Evolutionary conservation across 1,284 basidiomycete genomes (phyloP), one percentile per base, ranked within the genome.

Genomic region (Bjerkandera adusta): DNA sequence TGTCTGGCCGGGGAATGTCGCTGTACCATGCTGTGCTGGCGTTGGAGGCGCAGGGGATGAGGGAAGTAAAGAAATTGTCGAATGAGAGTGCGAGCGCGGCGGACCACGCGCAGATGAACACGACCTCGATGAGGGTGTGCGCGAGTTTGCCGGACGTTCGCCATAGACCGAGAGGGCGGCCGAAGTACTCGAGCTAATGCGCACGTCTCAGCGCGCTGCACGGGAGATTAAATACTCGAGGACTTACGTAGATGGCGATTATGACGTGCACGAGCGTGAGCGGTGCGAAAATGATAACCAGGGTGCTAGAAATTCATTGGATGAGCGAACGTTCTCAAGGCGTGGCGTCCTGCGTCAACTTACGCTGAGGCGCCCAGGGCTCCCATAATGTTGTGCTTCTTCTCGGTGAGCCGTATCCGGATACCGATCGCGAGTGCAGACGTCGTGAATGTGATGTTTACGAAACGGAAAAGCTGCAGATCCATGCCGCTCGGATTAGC

Each of bases 101-200:
- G 49, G 89, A 91, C 92, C 92, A 96, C 16, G 89, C 79, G 66
- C 89, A 93, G 52, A 96, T 92, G 62, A 93, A 94, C 42, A 92
- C 72, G 33, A 94, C 85, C 70, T 93, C 91, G 37, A 79, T 74
- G 35, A 91, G 76, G 5, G 89, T 91, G 59, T 90, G 83, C 1
- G 83, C 79, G 42, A 92, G 76, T 66, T 93, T 93, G 46, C 71
- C 78, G 26, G 89, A 89, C 18, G 91, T 91, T 45, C 77, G 76
- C 93, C 93, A 96, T 24, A 96, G 73, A 11, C 92, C 93, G 34
- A 96, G 75, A 3, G 93, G 92, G 27, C 88, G 81, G 35, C 92
- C 89, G 62, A 93, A 92, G 67, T 96, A 96, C 68, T 96, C 92
- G 45, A 91, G 73, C 89, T 92, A 60, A 32, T 45, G 40, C 12